Percentiles rank a stretch among this genome's conserved stretches.
These are phyloP conservation scores for Citrullus mucosospermus DNA, from an alignment of 306 rosid genomes.

Conservation along the genomic window DNA sequence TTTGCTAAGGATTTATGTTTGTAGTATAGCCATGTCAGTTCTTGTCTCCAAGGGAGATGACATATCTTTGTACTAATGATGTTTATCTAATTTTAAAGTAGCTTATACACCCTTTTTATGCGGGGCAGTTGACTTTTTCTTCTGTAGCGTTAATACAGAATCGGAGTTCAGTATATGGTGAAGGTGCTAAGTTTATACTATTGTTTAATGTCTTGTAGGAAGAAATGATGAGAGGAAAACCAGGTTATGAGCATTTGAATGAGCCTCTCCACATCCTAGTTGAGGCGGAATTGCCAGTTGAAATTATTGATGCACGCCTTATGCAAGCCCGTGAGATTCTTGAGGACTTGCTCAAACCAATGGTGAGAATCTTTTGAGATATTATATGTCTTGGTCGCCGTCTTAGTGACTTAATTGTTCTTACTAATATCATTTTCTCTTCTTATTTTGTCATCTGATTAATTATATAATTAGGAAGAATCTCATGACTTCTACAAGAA, in stretches of 20 bases:
- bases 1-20: background rate
- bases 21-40: background rate
- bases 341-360: slow-evolving; percentile 85
- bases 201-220: slow-evolving; percentile 33
- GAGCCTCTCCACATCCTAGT: slow-evolving; percentile 84
- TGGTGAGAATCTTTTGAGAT: slow-evolving; percentile 28
- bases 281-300: slow-evolving; percentile 88
- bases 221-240: slow-evolving; percentile 75
- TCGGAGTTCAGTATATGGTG: background rate
- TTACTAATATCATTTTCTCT: background rate
- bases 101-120: background rate
- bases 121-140: background rate
- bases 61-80: background rate
- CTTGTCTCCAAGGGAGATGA: background rate
- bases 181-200: background rate
- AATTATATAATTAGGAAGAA: slow-evolving; percentile 46
- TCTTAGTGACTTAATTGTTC: background rate
- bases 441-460: background rate
- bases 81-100: background rate
- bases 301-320: slow-evolving; percentile 53
- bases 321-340: slow-evolving; percentile 84
- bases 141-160: background rate
- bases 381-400: background rate
- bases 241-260: slow-evolving; percentile 90
- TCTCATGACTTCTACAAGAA: slow-evolving; percentile 95